Percentiles rank a stretch among this genome's conserved stretches.
These are phyloP conservation scores for Crithidia bombi DNA, from an alignment of 208 protist genomes.

Conservation along the genomic window DNA sequence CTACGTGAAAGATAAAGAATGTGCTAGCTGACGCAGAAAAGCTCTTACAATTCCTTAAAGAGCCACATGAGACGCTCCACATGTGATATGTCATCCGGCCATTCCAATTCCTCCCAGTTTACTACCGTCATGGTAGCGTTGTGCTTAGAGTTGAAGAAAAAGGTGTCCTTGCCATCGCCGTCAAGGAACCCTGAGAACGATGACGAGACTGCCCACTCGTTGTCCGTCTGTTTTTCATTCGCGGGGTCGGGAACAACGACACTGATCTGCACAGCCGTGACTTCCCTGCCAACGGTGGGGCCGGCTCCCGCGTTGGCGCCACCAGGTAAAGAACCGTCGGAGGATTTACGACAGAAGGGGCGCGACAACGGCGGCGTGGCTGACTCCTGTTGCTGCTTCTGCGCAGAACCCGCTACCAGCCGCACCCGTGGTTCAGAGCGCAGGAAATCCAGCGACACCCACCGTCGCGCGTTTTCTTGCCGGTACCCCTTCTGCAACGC, in stretches of 20 bases:
- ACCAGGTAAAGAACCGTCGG: no score
- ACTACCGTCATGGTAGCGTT: slow-evolving; percentile 21
- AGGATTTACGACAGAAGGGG: background rate
- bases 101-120: slow-evolving; percentile 33
- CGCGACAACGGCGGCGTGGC: background rate
- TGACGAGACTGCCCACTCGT: background rate
- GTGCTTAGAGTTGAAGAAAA: background rate
- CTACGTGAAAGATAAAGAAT: no score
- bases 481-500: slow-evolving; percentile 26
- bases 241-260: no score
- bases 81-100: background rate
- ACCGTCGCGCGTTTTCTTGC: slow-evolving; percentile 7
- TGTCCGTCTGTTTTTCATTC: no score
- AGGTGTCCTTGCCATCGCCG: no score
- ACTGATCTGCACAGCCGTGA: no score
- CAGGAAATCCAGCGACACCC: slow-evolving; percentile 31
- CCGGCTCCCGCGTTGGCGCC: no score
- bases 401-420: background rate
- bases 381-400: no score
- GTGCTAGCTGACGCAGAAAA: background rate
- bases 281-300: no score
- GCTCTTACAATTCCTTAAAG: slow-evolving; percentile 1
- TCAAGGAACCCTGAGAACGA: no score
- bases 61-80: slow-evolving; percentile 13
- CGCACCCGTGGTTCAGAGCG: slow-evolving; percentile 8